phyloP scores from a whole-genome alignment of 163 green algal species.

The Chloromonas sp. region DNA sequence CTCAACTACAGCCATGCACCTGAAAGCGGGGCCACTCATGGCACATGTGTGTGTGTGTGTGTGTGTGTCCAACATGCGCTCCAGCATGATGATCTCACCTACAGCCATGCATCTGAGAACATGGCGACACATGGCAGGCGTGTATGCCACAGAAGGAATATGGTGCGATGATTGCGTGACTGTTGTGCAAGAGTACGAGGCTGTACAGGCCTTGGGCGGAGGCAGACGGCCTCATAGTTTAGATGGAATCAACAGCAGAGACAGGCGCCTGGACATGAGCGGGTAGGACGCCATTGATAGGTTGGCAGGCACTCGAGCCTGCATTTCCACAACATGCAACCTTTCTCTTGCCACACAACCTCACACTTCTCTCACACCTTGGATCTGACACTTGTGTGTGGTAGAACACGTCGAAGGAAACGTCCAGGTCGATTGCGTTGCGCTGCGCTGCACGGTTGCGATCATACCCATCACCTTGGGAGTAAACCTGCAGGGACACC shows the following conservation, averaged over 20 bases:
- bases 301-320: too few relatives aligned
- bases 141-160: slow-evolving; percentile 47
- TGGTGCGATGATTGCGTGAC: not conserved
- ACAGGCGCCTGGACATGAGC: too few relatives aligned
- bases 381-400: slow-evolving; percentile 41
- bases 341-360: too few relatives aligned
- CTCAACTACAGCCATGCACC: slow-evolving; percentile 52
- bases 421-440: slow-evolving; percentile 37
- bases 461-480: slow-evolving; percentile 10
- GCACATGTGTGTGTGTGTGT: slow-evolving; percentile 1
- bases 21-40: not conserved
- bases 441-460: slow-evolving; percentile 16
- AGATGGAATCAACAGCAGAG: too few relatives aligned
- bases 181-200: too few relatives aligned
- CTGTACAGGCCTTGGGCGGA: too few relatives aligned
- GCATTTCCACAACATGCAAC: too few relatives aligned
- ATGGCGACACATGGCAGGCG: not conserved
- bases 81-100: slow-evolving; percentile 54
- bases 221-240: too few relatives aligned
- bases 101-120: slow-evolving; percentile 43
- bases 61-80: slow-evolving; percentile 27
- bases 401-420: slow-evolving; percentile 56
- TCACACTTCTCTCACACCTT: not conserved
- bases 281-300: too few relatives aligned
- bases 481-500: slow-evolving; percentile 6